Base-by-base conservation (phyloP, 1,139 yeast genomes). In the Lodderomyces beijingensis region DNA sequence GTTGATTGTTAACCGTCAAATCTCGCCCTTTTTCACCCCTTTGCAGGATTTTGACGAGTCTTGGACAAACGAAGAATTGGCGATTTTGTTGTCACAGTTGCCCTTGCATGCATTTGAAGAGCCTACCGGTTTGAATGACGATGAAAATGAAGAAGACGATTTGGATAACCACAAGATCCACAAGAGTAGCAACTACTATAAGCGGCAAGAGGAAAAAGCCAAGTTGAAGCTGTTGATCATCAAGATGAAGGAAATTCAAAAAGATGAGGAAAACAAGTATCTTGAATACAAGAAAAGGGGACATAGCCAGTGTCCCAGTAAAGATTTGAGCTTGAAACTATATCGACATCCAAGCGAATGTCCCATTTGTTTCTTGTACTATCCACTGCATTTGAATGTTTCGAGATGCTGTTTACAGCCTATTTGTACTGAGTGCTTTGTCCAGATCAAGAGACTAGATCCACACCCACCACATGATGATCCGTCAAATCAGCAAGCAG, bases 401-500 rank as follows among this genome's bases (percentile, higher is more conserved):
- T 82, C 95, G n/a, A 68, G 95, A 30, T 91, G 98, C 56, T 91
- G 98, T 54, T 73, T 77, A 32, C 97, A 91, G 55, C 91, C 95
- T 2, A 88, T 91, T 15, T 91, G 98, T 58, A 75, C 96, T 1
- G 98, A 91, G 58, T 91, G 98, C 55, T 91, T 91, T 71, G 96
- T 89, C 6, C 97, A 89, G 55, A 88, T 91, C 53, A 88, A 85
- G 55, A 71, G 98, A 38, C 67, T 83, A 17, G 95, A 87, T n/a
- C 97, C 98, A 0, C 97, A 89, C 57, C 86, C 89, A 22, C 95
- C 96, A 0, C 94, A 86, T 51, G 93, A 83, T 41, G 77, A 58
- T 33, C 47, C 47, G 11, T 53, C 52, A 4, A 49, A 47, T 30
- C 55, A 53, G 15, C 56, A 58, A 22, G 51, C 46, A 19, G 35